Conservation (phyloP, 208 protist genomes). For the Wallacemonas sp. region DNA sequence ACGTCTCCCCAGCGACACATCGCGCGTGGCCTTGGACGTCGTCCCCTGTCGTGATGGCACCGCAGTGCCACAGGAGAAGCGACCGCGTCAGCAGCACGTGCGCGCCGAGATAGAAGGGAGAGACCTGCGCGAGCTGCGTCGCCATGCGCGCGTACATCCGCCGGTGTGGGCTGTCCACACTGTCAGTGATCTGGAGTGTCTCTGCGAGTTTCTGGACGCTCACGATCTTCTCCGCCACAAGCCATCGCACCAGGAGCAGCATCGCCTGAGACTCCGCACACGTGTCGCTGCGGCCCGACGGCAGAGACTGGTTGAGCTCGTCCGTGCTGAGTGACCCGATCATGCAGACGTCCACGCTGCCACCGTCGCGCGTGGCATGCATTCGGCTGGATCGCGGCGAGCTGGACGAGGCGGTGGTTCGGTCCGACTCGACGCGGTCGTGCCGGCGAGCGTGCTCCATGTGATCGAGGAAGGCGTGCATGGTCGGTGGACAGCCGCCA, state of each 20-base stretch:
- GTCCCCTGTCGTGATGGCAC: conserved; percentile 8
- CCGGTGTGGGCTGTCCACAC: background rate
- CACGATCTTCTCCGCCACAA: conserved; percentile 32
- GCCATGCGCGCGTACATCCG: conserved; percentile 15
- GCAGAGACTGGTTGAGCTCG: background rate
- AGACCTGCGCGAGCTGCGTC: conserved; percentile 28
- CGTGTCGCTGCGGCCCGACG: background rate
- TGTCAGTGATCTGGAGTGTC: conserved; percentile 22
- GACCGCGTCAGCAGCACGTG: conserved; percentile 62
- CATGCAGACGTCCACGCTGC: conserved; percentile 9
- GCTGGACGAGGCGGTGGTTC: too few relatives aligned
- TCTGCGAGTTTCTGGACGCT: conserved; percentile 27
- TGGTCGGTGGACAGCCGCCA: conserved; percentile 63
- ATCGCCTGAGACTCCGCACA: conserved; percentile 24
- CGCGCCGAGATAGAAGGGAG: conserved; percentile 58
- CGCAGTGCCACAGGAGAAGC: conserved; percentile 27
- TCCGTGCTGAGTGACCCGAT: background rate
- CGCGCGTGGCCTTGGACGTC: conserved; percentile 1
- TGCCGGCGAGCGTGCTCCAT: too few relatives aligned
- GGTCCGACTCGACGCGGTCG: too few relatives aligned
- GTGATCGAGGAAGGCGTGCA: conserved; percentile 68
- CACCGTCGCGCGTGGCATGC: background rate
- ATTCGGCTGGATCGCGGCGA: too few relatives aligned
- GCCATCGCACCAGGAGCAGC: conserved; percentile 49
- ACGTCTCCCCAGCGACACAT: background rate